phyloP scores from a whole-genome alignment of 305 asterid species.

The Salvia sclarea region DNA sequence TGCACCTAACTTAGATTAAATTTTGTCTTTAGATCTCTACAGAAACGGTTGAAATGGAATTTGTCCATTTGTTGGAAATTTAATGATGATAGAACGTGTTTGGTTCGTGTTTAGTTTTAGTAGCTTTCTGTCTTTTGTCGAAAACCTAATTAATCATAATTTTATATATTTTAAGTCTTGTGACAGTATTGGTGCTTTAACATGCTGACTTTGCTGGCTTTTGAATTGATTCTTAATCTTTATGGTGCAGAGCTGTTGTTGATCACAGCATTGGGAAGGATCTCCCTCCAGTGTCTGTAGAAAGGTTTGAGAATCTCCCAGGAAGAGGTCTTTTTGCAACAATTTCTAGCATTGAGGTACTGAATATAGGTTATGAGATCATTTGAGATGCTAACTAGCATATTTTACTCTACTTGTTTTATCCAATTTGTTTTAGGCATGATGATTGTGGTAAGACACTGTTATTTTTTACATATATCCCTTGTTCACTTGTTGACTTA shows the following conservation, averaged over 20 bases:
- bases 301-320: constrained; percentile 89
- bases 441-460: background rate
- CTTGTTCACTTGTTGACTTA: background rate
- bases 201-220: background rate
- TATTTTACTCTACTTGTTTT: constrained; percentile 10
- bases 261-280: constrained; percentile 92
- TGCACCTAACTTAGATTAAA: background rate
- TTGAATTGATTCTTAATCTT: constrained; percentile 25
- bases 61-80: background rate
- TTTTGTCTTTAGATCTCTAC: background rate
- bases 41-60: constrained; percentile 8
- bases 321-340: constrained; percentile 98
- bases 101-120: background rate
- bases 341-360: constrained; percentile 77
- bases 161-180: constrained; percentile 6
- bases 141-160: background rate
- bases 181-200: constrained; percentile 15
- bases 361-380: constrained; percentile 23
- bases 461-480: constrained; percentile 5
- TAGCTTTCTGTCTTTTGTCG: no score
- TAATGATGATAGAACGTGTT: constrained; percentile 7
- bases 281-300: constrained; percentile 89
- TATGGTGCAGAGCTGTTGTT: constrained; percentile 83
- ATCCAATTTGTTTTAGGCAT: constrained; percentile 10
- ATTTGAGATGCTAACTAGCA: background rate